Base-by-base conservation (phyloP, 176 grass and related monocot genomes). In the Ensete glaucum region DNA sequence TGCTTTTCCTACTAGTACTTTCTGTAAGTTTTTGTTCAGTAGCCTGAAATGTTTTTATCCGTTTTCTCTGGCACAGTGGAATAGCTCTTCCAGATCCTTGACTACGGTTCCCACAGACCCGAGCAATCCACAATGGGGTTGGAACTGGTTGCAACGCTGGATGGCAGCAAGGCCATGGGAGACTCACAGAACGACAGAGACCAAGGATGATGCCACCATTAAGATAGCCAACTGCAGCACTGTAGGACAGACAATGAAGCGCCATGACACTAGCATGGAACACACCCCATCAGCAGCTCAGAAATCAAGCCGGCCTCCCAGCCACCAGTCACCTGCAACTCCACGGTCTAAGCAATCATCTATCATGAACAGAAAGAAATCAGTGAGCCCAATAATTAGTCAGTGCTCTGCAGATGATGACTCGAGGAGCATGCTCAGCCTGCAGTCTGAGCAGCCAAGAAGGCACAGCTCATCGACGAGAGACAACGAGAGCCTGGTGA, bases 101-200 rank as follows among this genome's bases (percentile, higher is more conserved):
- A 85, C 77, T 19, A 84, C 82, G 11, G 84, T 76, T 15, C 87
- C 89, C 76, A 94, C 83, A 0, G 91, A 99, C 68, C 81, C 82
- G 58, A 90, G 82, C 23, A 92, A 95, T 84, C 88, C 86, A 67
- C 90, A 95, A 52, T 99, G 96, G 96, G 91, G 86, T 13, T 99
- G 96, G 96, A 99, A 91, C 81, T 95, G 96, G 91, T 78, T 95
- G 82, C 91, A 99, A 72, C 88, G 96, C 67, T 91, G 88, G 96
- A 89, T 94, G 81, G 43, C 83, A 3, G 76, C 85, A 25, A 83
- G 83, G 68, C 85, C 96, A 67, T 99, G 86, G 77, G 96, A 95
- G 57, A 80, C 13, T 34, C 73, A 52, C 79, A 53, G 22, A 9
- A 24, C 25, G n/a, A 69, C 3, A 66, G 86, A 89, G 71, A 52